Base-by-base conservation (phyloP, 2,329 filamentous ascomycete species). In the Apiospora hydei region DNA sequence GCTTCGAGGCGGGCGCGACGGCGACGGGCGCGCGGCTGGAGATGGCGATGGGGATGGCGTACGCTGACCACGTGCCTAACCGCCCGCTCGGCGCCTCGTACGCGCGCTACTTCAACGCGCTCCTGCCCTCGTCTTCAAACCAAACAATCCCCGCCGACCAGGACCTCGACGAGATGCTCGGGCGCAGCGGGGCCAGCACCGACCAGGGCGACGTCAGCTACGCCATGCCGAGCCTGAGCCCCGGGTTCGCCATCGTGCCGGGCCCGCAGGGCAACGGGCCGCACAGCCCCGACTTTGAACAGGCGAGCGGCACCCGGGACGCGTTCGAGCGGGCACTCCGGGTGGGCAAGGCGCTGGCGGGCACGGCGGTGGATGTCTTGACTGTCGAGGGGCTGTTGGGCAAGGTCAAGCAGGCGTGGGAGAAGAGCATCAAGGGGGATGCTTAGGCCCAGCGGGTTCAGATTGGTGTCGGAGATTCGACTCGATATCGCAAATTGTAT, bases 121-220 rank as follows among this genome's bases (percentile, higher is more conserved):
- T 83, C n/a, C 7, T 41, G 66, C 83, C 74, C 76, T 81, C 72
- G 51, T 4, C 46, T 8, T 49, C 18, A 18, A 18, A 49, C 6
- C 80, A 76, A 57, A 77, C 26, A 70, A 84, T 83, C 74, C 78
- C 81, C 0, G 73, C 73, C 0, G 80, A 83, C 43, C 81, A 81
- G 14, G 83, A 85, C 3, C 68, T 84, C 8, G 85, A 87, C 71
- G 79, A 83, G 70, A 78, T 83, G 13, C 76, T 78, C 4, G 84
- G 85, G 0, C 77, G 80, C 34, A 86, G 84, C n/a, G 84, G 82
- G 76, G 88, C 88, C 5, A 89, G 87, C 74, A 90, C 88, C 0
- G 89, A 91, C 76, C 88, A 90, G 79, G 89, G 89, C 0, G 85
- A 91, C 73, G 79, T 91, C 70, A 89, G 86, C 74, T 86, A 90